Evolutionary conservation across 345 rosid species (phyloP).

Genomic region (Populus ilicifolia): DNA sequence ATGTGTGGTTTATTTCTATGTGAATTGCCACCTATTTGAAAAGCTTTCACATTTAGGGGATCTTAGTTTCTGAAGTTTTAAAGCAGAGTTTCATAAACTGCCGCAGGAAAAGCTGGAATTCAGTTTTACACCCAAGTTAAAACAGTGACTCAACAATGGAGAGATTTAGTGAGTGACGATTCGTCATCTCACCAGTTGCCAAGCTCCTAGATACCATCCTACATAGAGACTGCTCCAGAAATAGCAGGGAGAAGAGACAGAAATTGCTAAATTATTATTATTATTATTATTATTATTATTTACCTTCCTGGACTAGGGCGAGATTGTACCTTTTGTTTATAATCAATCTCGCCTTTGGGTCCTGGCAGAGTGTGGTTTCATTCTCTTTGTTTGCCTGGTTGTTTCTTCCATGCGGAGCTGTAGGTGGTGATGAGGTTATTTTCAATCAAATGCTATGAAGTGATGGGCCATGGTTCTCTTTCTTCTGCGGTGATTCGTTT

Average conservation of each 20-base stretch:
- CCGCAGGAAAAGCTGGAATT: conserved; percentile 51
- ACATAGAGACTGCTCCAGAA: not conserved
- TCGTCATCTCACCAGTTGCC: conserved; percentile 13
- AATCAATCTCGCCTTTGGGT: not conserved
- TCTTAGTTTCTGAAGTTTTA: not conserved
- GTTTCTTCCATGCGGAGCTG: not conserved
- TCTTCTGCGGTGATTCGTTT: not conserved
- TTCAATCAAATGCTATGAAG: not conserved
- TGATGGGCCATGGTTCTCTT: not conserved
- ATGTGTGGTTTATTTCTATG: not conserved
- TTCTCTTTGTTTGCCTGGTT: not conserved
- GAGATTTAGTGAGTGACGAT: conserved; percentile 25
- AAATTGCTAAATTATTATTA: not conserved
- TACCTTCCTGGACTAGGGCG: not conserved
- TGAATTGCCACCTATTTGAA: not conserved
- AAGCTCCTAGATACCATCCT: conserved; percentile 8
- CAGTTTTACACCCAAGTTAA: conserved; percentile 55
- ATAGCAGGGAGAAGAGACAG: not conserved
- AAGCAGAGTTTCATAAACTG: not conserved
- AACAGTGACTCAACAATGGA: conserved; percentile 55
- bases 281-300: not conserved
- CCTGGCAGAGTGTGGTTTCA: not conserved
- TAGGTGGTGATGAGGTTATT: no score
- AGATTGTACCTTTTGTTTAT: not conserved
- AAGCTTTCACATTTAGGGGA: not conserved